Base-by-base conservation (phyloP, 257 asterid genomes). In the Craterostigma plantagineum region DNA sequence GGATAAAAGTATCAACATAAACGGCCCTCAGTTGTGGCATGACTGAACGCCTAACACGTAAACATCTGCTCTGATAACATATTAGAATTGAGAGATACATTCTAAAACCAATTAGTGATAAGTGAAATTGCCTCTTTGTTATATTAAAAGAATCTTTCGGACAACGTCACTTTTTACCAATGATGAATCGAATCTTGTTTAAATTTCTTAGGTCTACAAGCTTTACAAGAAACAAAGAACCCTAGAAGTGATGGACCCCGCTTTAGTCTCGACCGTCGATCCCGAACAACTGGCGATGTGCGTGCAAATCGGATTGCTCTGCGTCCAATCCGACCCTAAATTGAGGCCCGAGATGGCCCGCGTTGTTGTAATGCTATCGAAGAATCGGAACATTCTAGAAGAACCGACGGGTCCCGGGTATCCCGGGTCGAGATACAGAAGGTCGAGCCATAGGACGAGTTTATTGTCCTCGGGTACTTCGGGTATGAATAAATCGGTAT, bases 401-500 rank as follows among this genome's bases (percentile, higher is more conserved):
- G 94, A 75, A 44, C 99, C 99, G 7, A 55, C 60, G 2, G 48
- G 76, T 54, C 99, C 99, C 0, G 96, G 92, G 43, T 71, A 65
- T 49, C 74, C 73, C 0, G 85, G 92, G 37, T 42, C 81, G 10
- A 61, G 87, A 34, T 67, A 70, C 33, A 65, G 78, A 46, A 61
- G 69, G 42, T 59, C 67, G 39, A 16, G 70, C 34, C 69, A 39
- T 27, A 62, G 58, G 42, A 44, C 60, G 18, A 52, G 30, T 23
- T 6, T 23, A 23, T 23, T 23, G 6, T 23, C 30, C 6, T 23
- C 30, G 30, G 30, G 30, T 2, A 23, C n/a, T n/a, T n/a, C n/a
- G n/a, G n/a, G n/a, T n/a, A n/a, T n/a, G n/a, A n/a, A n/a, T n/a
- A n/a, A n/a, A n/a, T n/a, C 30, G 30, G 30, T 2, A 23, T 2